Conservation (phyloP, 2,329 filamentous ascomycete species). For the Mariannaea elegans region DNA sequence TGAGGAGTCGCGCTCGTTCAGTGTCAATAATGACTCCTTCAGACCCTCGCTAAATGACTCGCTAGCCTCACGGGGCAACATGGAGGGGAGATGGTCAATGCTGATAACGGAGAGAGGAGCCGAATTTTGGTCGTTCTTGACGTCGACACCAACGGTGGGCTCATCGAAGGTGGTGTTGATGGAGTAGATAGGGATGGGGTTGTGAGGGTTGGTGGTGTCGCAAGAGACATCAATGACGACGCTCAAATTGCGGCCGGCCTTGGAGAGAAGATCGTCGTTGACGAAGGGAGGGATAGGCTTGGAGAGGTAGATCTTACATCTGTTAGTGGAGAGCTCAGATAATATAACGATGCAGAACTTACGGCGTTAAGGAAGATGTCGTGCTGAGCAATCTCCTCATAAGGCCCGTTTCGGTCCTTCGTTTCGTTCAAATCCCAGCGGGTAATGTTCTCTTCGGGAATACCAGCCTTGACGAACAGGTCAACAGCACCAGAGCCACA, state of each 20-base stretch:
- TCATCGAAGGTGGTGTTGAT: constrained; percentile 87
- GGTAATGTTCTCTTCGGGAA: constrained; percentile 56
- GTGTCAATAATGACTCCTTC: constrained; percentile 77
- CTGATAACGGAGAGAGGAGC: constrained; percentile 81
- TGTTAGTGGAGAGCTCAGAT: not conserved
- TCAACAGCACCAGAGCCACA: constrained; percentile 89
- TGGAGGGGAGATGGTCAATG: constrained; percentile 85
- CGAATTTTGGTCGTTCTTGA: constrained; percentile 58
- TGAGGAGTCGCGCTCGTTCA: constrained; percentile 78
- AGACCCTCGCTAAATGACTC: constrained; percentile 85
- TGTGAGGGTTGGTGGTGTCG: constrained; percentile 78
- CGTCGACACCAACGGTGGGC: constrained; percentile 81
- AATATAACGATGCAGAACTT: constrained; percentile 11
- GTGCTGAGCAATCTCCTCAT: constrained; percentile 77
- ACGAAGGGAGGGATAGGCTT: constrained; percentile 82
- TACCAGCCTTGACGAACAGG: constrained; percentile 76
- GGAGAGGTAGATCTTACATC: constrained; percentile 73
- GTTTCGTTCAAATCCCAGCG: constrained; percentile 83
- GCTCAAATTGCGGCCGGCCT: constrained; percentile 74
- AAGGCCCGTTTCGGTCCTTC: constrained; percentile 71
- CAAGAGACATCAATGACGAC: constrained; percentile 84
- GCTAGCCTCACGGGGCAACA: constrained; percentile 86
- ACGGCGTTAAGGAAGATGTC: constrained; percentile 79
- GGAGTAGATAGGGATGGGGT: constrained; percentile 80
- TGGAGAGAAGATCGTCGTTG: constrained; percentile 71